A percentile compares a stretch with the other conserved stretches of the same genome.
Evolutionary conservation across 2,329 filamentous ascomycete species (phyloP).

Genomic region (Fusarium newnesense): DNA sequence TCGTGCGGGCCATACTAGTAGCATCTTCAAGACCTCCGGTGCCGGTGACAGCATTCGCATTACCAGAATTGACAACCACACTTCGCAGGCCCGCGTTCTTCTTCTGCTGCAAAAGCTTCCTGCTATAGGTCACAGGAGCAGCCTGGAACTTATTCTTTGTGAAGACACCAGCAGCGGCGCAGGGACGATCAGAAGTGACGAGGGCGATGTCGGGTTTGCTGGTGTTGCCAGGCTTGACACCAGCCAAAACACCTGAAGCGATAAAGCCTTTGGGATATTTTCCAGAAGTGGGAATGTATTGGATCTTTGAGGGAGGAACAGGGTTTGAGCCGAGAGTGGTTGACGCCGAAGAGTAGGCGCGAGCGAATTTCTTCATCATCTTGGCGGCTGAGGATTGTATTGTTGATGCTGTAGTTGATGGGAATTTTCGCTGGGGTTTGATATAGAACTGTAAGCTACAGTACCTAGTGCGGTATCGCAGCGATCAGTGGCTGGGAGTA

Average conservation of each 20-base stretch:
- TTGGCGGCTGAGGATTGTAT: constrained; percentile 16
- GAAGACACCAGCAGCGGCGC: constrained; percentile 90
- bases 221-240: constrained; percentile 93
- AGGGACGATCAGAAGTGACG: constrained; percentile 86
- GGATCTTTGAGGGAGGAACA: constrained; percentile 83
- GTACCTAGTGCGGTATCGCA: constrained; percentile 34
- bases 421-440: constrained; percentile 28
- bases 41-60: constrained; percentile 96
- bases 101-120: constrained; percentile 73
- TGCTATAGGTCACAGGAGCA: constrained; percentile 89
- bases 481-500: constrained; percentile 22
- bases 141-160: constrained; percentile 99
- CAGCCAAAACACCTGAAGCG: constrained; percentile 87
- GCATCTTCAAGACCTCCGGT: constrained; percentile 91
- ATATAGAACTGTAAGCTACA: not conserved
- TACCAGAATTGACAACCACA: constrained; percentile 93
- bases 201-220: constrained; percentile 91
- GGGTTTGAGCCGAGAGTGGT: constrained; percentile 41
- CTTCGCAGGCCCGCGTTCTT: constrained; percentile 77
- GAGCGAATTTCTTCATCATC: constrained; percentile 48
- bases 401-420: constrained; percentile 15
- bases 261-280: constrained; percentile 92
- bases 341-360: constrained; percentile 48
- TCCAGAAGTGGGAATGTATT: constrained; percentile 86
- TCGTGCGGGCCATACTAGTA: constrained; percentile 79